Evolutionary conservation across 1,284 basidiomycete genomes (phyloP), one percentile per base, ranked within the genome.

Genomic region (Sporisorium scitamineum): DNA sequence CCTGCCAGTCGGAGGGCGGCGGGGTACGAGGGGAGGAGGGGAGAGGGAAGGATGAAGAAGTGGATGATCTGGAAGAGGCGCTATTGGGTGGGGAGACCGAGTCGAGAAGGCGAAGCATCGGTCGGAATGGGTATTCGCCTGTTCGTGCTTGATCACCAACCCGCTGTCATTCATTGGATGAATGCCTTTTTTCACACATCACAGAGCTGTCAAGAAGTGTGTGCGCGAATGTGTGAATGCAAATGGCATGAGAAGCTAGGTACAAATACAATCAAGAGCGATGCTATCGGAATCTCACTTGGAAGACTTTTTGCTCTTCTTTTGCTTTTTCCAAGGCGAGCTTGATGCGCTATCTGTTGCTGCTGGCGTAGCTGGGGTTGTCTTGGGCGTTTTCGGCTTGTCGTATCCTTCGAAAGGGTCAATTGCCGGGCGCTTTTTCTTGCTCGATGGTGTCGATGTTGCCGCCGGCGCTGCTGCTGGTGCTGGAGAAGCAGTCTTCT

Each of bases 341-440:
- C 52, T 50, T 10, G 60, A 39, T 5, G 69, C 53, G 41, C 53
- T 56, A 29, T 60, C 64, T 39, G 61, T 55, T n/a, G 59, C 16
- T 22, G 56, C 47, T 42, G 52, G 16, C 6, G 65, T 54, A 5
- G 54, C 26, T 20, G 39, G n/a, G 5, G 66, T n/a, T n/a, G n/a
- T 31, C 45, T 75, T 70, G 41, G 67, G 55, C 14, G 62, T 61
- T 45, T 65, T 63, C 18, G 73, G 68, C 61, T 64, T 71, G 45
- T 76, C 64, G 37, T 76, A 76, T n/a, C 75, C 75, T 24, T 73
- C 66, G 42, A 77, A 77, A 24, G 75, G 75, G 20, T 77, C 75
- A 63, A 67, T 70, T 9, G 67, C 63, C 5, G 67, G 63, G 4
- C 72, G 67, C 63, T 75, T 75, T 50, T 67, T 75, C 62, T 70